Percentiles rank a stretch among this genome's conserved stretches.
Evolutionary conservation across 2,329 filamentous ascomycete species (phyloP).

Genomic region (Verticillium dahliae): DNA sequence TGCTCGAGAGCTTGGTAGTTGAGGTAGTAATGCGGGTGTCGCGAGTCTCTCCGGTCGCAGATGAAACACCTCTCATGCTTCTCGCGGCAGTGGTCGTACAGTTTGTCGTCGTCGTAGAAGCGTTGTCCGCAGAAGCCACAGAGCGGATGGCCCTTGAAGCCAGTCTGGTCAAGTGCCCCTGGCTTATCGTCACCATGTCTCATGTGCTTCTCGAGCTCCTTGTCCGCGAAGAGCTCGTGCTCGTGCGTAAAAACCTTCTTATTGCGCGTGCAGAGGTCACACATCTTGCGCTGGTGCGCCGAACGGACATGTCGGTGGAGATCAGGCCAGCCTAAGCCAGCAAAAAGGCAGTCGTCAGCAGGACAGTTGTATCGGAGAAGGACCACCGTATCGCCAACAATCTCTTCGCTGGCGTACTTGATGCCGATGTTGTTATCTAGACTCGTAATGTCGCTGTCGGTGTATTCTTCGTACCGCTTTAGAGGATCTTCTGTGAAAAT

Average conservation of each 20-base stretch:
- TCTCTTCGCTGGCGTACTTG: constrained; percentile 80
- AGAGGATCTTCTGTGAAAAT: constrained; percentile 83
- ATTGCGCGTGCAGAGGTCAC: constrained; percentile 82
- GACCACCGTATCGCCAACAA: constrained; percentile 83
- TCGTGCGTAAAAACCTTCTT: constrained; percentile 99
- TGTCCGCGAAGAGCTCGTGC: constrained; percentile 81
- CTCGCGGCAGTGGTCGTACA: constrained; percentile 88
- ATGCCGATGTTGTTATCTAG: constrained; percentile 85
- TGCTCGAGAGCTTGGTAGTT: constrained; percentile 81
- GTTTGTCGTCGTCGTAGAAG: constrained; percentile 93
- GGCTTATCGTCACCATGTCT: constrained; percentile 85
- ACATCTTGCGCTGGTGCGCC: constrained; percentile 82
- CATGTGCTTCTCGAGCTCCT: constrained; percentile 82
- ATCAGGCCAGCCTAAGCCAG: constrained; percentile 60
- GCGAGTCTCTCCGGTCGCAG: constrained; percentile 66
- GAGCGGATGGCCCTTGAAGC: constrained; percentile 91
- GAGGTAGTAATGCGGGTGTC: constrained; percentile 82
- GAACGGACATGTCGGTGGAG: constrained; percentile 70
- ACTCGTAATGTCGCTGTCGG: constrained; percentile 63
- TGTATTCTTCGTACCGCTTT: constrained; percentile 84
- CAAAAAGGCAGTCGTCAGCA: constrained; percentile 70
- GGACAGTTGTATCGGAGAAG: constrained; percentile 93
- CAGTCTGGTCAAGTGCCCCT: constrained; percentile 84
- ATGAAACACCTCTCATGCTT: constrained; percentile 94
- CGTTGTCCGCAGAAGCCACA: constrained; percentile 87